These are phyloP conservation scores for Neostapfia colusana DNA, from an alignment of 176 grass and related monocot genomes.

Conservation along the genomic window DNA sequence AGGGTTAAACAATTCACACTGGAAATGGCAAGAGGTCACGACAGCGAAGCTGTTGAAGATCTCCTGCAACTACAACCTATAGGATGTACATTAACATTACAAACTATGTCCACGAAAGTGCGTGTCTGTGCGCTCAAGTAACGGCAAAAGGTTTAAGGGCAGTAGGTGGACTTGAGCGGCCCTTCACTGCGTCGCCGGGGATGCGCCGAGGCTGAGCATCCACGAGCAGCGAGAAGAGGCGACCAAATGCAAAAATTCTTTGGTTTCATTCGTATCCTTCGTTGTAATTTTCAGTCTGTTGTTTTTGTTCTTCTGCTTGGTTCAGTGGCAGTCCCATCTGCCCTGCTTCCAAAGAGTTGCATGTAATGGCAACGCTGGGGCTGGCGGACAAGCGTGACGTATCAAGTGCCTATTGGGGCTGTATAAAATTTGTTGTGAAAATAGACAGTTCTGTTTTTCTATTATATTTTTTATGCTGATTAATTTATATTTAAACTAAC, in stretches of 20 bases:
- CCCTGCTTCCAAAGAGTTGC: neutral
- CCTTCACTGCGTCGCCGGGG: conserved; percentile 38
- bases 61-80: neutral
- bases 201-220: conserved; percentile 12
- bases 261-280: conserved; percentile 53
- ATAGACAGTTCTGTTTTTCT: conserved; percentile 11
- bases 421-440: conserved; percentile 6
- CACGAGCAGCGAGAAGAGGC: conserved; percentile 46
- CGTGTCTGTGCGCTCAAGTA: conserved; percentile 9
- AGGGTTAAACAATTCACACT: conserved; percentile 9
- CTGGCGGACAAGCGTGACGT: neutral
- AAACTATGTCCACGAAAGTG: neutral
- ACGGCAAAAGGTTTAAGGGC: conserved; percentile 27
- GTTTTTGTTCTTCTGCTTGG: neutral
- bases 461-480: too few species aligned
- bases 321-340: neutral
- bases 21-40: neutral
- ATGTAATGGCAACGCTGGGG: conserved; percentile 7
- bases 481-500: too few species aligned
- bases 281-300: conserved; percentile 21
- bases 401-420: neutral
- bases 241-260: conserved; percentile 50
- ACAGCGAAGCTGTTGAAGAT: neutral
- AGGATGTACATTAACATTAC: conserved; percentile 40
- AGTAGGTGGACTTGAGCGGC: conserved; percentile 51